Conservation (phyloP, 129 eudicot genomes). For the Ambrosia trifida region DNA sequence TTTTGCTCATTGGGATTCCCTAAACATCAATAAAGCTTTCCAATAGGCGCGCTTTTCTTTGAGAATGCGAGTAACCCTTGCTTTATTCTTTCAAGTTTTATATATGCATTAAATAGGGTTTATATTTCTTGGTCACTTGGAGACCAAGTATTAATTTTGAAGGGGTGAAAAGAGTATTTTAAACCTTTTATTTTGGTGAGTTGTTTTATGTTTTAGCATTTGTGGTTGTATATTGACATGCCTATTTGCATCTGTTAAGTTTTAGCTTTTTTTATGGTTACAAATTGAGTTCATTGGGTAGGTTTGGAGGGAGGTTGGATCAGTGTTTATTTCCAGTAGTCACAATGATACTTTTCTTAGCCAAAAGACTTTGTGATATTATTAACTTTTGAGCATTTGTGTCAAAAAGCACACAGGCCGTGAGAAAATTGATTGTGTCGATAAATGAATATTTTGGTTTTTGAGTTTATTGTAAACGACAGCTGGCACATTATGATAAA, state of each 20-base stretch:
- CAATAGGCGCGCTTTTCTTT: conserved; percentile 66
- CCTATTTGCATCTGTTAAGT: conserved; percentile 1
- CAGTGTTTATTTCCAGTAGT: background rate
- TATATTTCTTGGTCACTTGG: too few species aligned
- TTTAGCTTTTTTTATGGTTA: background rate
- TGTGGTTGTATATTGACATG: background rate
- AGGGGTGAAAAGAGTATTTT: too few species aligned
- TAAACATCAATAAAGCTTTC: conserved; percentile 55
- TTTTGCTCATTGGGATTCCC: conserved; percentile 69
- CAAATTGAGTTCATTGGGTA: background rate
- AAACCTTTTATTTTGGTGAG: too few species aligned
- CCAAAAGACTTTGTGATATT: background rate
- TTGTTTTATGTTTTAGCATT: too few species aligned
- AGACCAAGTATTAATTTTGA: too few species aligned
- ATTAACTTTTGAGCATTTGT: background rate
- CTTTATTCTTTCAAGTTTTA: background rate
- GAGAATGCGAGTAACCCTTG: conserved; percentile 44
- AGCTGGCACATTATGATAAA: too few species aligned
- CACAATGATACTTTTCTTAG: background rate
- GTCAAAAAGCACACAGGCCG: background rate
- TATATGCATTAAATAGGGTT: conserved; percentile 8
- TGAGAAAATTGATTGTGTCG: background rate
- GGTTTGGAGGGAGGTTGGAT: background rate
- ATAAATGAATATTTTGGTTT: background rate
- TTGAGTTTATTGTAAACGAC: too few species aligned